Conservation (phyloP, 2,329 filamentous ascomycete species). For the Colletotrichum coccodes region DNA sequence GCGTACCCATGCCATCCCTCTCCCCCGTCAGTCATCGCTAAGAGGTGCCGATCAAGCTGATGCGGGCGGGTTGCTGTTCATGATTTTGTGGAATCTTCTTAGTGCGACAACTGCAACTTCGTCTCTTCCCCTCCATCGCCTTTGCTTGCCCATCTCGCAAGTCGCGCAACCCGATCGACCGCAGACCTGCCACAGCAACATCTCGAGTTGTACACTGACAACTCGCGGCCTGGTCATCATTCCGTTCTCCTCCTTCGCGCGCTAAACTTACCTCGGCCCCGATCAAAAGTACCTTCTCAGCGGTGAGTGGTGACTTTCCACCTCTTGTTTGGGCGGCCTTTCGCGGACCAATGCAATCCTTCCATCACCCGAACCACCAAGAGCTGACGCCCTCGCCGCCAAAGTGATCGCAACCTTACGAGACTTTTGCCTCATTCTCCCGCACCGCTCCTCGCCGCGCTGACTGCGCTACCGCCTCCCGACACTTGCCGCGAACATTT, state of each 20-base stretch:
- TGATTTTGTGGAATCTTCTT: conserved; percentile 27
- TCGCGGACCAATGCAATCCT: conserved; percentile 18
- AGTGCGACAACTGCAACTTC: conserved; percentile 1
- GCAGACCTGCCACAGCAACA: conserved; percentile 7
- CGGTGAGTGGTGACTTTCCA: conserved; percentile 25
- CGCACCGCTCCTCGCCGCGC: neutral
- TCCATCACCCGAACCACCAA: conserved; percentile 8
- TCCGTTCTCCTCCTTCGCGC: conserved; percentile 10
- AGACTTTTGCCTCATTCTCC: conserved; percentile 5
- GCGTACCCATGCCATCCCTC: neutral
- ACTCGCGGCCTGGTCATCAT: conserved; percentile 12
- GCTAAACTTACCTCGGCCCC: neutral
- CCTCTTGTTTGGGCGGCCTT: neutral
- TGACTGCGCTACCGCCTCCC: conserved; percentile 12
- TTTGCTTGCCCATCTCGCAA: neutral
- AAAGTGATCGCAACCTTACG: conserved; percentile 14
- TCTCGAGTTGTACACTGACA: neutral
- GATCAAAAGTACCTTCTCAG: conserved; percentile 14
- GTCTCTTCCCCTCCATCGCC: conserved; percentile 10
- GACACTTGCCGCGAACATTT: conserved; percentile 15
- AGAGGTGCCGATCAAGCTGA: conserved; percentile 17
- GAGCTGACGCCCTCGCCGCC: conserved; percentile 23
- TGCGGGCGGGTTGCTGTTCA: conserved; percentile 12
- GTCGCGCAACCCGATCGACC: neutral
- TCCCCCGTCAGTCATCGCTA: conserved; percentile 1